Evolutionary conservation across 805 yeast genomes (phyloP), one percentile per base, ranked within the genome.

Genomic region (Monosporozyma siamensis): DNA sequence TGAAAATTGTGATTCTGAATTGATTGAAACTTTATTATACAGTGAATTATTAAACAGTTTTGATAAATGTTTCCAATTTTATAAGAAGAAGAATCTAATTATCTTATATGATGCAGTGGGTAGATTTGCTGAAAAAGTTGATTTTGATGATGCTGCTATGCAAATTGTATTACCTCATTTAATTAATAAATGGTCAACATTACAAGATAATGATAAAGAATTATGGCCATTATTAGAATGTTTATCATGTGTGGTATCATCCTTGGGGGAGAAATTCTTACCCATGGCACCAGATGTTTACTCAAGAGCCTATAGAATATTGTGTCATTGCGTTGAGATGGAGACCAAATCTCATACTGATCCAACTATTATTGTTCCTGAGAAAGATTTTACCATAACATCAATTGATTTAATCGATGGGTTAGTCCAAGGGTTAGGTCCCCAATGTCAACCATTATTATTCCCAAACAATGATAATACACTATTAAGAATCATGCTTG

Each of bases 141-240:
- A 73, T 31, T 64, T 75, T 31, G 76, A 80, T 44, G 78, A 75
- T 34, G 68, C 70, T 20, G 78, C 75, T 44, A 70, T 86, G 48
- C 70, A 77, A 42, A 56, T 73, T 1, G 65, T 92, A 15, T 66
- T 92, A 50, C 95, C 95, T 4, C 94, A 95, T 21, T 68, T 92
- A 44, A 74, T 90, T 39, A 70, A 66, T 11, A 83, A 85, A 63
- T 92, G 98, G 98, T 78, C 80, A 44, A 52, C 62, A 31, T 63
- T 88, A 40, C 66, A 68, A 12, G 96, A 92, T 57, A 78, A 78
- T 43, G 97, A 90, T 59, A 75, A 76, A 42, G 95, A 80, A 52
- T 64, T 90, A 49, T 87, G 97, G 90, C 94, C 97, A 5, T 69
- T 92, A 49, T 66, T 92, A 46, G 97, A 90, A 62, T 89, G 97